phyloP scores from a whole-genome alignment of 2,329 filamentous ascomycete species.

The Stenocarpella maydis region DNA sequence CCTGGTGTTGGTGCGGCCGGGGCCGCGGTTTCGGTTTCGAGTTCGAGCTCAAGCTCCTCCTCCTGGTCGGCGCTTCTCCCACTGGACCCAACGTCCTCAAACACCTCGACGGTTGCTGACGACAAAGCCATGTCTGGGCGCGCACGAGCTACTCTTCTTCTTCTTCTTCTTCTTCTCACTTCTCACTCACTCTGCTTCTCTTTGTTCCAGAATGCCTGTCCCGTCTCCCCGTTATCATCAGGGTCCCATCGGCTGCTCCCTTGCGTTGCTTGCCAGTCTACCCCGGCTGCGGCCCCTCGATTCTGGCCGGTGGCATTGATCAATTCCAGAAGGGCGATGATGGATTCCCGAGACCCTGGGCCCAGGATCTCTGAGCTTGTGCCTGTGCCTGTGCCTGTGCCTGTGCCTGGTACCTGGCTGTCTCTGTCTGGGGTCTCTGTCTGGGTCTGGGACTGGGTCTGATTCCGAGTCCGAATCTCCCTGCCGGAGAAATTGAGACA shows the following conservation, averaged over 20 bases:
- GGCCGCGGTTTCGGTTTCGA: slow-evolving; percentile 22
- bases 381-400: slow-evolving; percentile 4
- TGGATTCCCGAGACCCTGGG: slow-evolving; percentile 20
- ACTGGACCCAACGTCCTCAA: slow-evolving; percentile 26
- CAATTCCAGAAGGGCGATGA: slow-evolving; percentile 21
- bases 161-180: neutral
- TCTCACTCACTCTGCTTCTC: neutral
- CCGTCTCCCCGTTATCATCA: slow-evolving; percentile 16
- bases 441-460: neutral
- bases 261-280: slow-evolving; percentile 22
- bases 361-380: slow-evolving; percentile 5
- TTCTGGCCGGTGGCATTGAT: slow-evolving; percentile 15
- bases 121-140: slow-evolving; percentile 31
- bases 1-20: slow-evolving; percentile 9
- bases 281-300: slow-evolving; percentile 7
- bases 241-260: slow-evolving; percentile 25
- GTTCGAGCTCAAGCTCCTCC: slow-evolving; percentile 24
- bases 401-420: slow-evolving; percentile 9
- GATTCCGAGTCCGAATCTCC: slow-evolving; percentile 7
- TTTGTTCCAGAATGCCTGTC: slow-evolving; percentile 21
- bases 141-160: neutral
- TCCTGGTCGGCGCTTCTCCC: slow-evolving; percentile 6
- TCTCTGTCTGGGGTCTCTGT: neutral
- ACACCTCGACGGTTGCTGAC: slow-evolving; percentile 9
- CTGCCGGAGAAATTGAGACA: slow-evolving; percentile 22